phyloP scores from a whole-genome alignment of 1,284 basidiomycete genomes.

The Irpex lacteus region DNA sequence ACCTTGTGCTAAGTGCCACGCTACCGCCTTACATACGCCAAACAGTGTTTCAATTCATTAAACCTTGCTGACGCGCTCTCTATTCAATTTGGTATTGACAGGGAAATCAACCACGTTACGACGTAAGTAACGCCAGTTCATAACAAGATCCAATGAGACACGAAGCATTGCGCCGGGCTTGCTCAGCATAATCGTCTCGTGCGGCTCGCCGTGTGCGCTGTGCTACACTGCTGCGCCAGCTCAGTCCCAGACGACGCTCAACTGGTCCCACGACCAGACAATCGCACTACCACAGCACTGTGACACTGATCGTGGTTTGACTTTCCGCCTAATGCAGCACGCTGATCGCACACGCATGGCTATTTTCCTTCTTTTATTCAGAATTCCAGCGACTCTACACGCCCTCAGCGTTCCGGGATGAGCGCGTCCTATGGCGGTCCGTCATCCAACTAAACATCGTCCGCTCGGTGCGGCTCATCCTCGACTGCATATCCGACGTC shows the following conservation, averaged over 20 bases:
- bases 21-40: neutral
- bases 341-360: neutral
- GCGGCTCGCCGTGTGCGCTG: neutral
- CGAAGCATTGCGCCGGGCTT: neutral
- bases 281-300: neutral
- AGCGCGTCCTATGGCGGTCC: conserved; percentile 72
- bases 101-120: conserved; percentile 75
- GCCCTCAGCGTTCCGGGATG: conserved; percentile 70
- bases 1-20: neutral
- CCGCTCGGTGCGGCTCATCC: conserved; percentile 70
- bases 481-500: conserved; percentile 54
- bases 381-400: conserved; percentile 80
- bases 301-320: conserved; percentile 1
- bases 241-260: neutral
- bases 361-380: conserved; percentile 24
- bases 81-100: conserved; percentile 21
- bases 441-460: conserved; percentile 80
- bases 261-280: neutral
- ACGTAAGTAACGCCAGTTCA: conserved; percentile 44
- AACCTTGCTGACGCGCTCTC: neutral
- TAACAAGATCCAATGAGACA: neutral
- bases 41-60: neutral
- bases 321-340: conserved; percentile 1
- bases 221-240: neutral
- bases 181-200: neutral